Conservation (phyloP, 2,329 filamentous ascomycete species). For the Fusarium poae region DNA sequence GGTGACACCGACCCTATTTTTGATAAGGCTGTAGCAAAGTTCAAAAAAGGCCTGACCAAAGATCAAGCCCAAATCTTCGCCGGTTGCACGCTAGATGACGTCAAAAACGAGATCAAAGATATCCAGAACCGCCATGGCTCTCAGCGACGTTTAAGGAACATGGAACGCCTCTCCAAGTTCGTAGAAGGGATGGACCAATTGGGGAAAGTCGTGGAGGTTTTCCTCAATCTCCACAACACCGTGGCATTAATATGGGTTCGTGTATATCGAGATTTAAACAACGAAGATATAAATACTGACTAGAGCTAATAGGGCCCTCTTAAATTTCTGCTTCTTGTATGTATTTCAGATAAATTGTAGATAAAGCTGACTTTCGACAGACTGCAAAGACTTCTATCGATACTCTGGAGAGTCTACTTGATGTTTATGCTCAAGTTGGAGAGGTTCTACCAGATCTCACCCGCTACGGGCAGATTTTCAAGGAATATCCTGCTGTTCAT, state of each 20-base stretch:
- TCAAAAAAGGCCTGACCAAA: not conserved
- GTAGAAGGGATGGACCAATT: not conserved
- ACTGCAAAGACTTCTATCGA: not conserved
- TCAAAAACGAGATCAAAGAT: not conserved
- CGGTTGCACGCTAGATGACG: not conserved
- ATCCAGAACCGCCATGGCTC: not conserved
- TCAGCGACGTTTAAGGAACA: not conserved
- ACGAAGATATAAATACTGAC: not conserved
- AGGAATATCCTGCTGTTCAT: not conserved
- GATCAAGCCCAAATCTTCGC: not conserved
- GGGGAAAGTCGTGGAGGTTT: not conserved
- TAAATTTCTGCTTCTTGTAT: not conserved
- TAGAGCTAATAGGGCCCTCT: not conserved
- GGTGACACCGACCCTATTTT: not conserved
- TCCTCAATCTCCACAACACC: not conserved
- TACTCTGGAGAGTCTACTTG: not conserved
- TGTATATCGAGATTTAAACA: rapidly evolving
- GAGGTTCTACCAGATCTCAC: not conserved
- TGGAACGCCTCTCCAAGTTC: not conserved
- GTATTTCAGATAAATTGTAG: not conserved
- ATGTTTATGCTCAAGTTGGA: not conserved
- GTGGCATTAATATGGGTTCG: not conserved
- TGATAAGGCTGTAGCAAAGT: not conserved
- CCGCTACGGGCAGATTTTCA: not conserved
- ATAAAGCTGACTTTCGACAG: not conserved